These are phyloP conservation scores for Vigna unguiculata DNA, from an alignment of 306 rosid genomes.

Conservation along the genomic window DNA sequence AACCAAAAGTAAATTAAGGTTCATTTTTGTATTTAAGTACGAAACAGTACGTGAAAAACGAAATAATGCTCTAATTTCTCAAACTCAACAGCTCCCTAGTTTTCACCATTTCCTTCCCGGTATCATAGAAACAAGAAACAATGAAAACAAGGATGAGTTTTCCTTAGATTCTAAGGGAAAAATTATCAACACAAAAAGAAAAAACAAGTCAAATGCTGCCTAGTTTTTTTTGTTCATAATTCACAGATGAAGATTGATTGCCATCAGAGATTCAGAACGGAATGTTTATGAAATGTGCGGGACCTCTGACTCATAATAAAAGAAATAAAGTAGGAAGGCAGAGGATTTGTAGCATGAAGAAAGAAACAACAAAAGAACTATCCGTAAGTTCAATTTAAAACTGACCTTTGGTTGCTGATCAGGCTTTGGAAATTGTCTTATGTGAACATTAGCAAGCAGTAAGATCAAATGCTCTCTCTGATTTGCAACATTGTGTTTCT, in stretches of 20 bases:
- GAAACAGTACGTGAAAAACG: not conserved
- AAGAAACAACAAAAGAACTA: constrained; percentile 34
- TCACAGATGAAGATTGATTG: constrained; percentile 31
- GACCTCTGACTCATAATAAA: constrained; percentile 9
- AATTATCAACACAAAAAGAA: not conserved
- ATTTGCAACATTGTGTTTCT: constrained; percentile 95
- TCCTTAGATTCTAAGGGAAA: not conserved
- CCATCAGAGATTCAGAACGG: not conserved
- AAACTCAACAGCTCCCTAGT: not conserved
- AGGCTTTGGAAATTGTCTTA: constrained; percentile 92
- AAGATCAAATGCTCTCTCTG: constrained; percentile 97
- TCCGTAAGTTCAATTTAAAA: constrained; percentile 20
- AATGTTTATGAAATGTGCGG: constrained; percentile 15
- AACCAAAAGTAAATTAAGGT: not conserved
- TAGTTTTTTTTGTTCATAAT: not conserved
- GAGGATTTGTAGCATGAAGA: constrained; percentile 16
- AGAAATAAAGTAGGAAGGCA: not conserved
- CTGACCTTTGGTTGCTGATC: constrained; percentile 99
- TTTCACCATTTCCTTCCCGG: constrained; percentile 16
- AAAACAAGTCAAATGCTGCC: not conserved
- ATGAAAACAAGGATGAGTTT: not conserved
- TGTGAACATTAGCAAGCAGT: constrained; percentile 96
- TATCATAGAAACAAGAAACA: constrained; percentile 14
- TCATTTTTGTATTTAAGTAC: not conserved
- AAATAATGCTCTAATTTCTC: not conserved